phyloP scores from a whole-genome alignment of 163 green algal species.

The Chlorella variabilis region DNA sequence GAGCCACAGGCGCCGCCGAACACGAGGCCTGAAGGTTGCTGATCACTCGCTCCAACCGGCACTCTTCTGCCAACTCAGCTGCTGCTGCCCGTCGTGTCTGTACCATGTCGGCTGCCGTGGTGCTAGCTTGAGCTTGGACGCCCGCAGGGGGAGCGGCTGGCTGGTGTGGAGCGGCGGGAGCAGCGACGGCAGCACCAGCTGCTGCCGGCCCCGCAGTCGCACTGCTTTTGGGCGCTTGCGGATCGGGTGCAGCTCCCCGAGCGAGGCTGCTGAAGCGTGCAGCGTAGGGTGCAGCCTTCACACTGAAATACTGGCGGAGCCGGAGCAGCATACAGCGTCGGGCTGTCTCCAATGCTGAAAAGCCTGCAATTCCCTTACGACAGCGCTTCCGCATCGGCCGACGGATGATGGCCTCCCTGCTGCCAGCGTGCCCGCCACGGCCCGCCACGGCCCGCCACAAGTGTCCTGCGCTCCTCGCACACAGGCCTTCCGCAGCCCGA shows the following conservation, averaged over 20 bases:
- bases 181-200: not conserved
- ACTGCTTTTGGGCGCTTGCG: not conserved
- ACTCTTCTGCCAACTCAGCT: not conserved
- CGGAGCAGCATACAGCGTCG: not conserved
- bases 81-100: not conserved
- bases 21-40: constrained; percentile 31
- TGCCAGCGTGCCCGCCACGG: no score
- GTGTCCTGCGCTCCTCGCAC: not conserved
- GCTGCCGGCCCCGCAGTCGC: not conserved
- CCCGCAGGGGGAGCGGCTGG: not conserved
- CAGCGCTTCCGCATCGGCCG: no score
- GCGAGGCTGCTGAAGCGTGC: no score
- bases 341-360: no score
- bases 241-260: no score
- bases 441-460: no score
- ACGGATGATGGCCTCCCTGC: no score
- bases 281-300: no score
- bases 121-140: not conserved
- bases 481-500: no score
- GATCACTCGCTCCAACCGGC: constrained; percentile 12
- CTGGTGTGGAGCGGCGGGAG: not conserved
- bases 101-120: constrained; percentile 18
- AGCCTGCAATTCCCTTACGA: no score
- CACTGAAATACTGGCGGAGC: not conserved
- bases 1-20: not conserved